Evolutionary conservation across 371 early-diverging fungal species (phyloP).

Genomic region (Mucor lusitanicus): DNA sequence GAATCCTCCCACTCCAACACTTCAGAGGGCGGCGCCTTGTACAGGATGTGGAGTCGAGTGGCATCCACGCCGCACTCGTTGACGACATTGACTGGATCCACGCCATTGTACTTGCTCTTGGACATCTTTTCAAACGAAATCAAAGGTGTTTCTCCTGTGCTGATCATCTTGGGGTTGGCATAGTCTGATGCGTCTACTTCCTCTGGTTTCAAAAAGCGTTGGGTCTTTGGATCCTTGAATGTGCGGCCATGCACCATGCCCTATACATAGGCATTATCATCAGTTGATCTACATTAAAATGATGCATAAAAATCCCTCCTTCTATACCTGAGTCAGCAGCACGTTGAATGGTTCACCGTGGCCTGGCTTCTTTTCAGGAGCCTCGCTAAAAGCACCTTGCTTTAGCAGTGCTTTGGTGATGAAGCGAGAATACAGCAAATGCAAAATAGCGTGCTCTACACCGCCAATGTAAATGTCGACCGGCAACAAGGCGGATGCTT

Average conservation of each 20-base stretch:
- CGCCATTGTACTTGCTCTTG: conserved; percentile 94
- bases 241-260: conserved; percentile 96
- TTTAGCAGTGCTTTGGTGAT: conserved; percentile 79
- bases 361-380: conserved; percentile 42
- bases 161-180: conserved; percentile 57
- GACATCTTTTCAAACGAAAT: conserved; percentile 93
- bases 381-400: conserved; percentile 45
- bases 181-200: conserved; percentile 71
- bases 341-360: conserved; percentile 85
- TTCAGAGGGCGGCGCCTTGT: conserved; percentile 88
- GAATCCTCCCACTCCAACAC: conserved; percentile 90
- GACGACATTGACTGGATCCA: conserved; percentile 76
- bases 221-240: conserved; percentile 74
- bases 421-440: conserved; percentile 94
- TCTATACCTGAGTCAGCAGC: conserved; percentile 75
- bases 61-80: conserved; percentile 80
- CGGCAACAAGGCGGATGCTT: conserved; percentile 70
- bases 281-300: not conserved
- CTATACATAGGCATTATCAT: conserved; percentile 29
- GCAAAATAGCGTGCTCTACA: conserved; percentile 92
- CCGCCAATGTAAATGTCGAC: conserved; percentile 95
- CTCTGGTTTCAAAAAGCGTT: conserved; percentile 78
- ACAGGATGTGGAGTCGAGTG: conserved; percentile 85
- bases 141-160: conserved; percentile 63
- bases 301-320: not conserved